Conservation (phyloP, 1,139 yeast genomes). For the Geotrichum histeridarum region DNA sequence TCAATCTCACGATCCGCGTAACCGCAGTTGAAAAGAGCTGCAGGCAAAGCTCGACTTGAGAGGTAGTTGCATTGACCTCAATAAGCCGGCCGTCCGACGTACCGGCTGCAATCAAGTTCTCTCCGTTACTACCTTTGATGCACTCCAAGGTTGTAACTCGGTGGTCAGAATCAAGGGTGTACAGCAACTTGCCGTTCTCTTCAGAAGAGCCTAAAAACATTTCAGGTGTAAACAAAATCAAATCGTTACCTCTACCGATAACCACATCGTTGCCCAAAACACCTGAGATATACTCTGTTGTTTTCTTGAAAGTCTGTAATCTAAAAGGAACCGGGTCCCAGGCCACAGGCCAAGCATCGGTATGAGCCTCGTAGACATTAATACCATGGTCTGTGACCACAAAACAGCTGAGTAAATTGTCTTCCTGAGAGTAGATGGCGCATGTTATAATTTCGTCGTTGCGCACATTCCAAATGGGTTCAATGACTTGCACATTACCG, state of each 20-base stretch:
- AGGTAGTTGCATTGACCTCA: constrained; percentile 17
- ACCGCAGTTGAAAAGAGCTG: constrained; percentile 25
- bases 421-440: constrained; percentile 13
- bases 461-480: constrained; percentile 23
- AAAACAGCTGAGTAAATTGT: constrained; percentile 11
- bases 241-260: constrained; percentile 17
- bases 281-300: constrained; percentile 19
- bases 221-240: constrained; percentile 19
- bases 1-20: constrained; percentile 18
- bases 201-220: constrained; percentile 20
- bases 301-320: constrained; percentile 15
- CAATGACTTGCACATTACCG: constrained; percentile 26
- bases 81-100: constrained; percentile 22
- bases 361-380: constrained; percentile 9
- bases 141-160: constrained; percentile 14
- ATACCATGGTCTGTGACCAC: constrained; percentile 18
- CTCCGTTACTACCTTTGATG: background rate
- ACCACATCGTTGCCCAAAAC: constrained; percentile 21
- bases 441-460: constrained; percentile 15
- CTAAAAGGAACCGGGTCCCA: constrained; percentile 20
- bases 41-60: constrained; percentile 15
- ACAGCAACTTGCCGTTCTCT: constrained; percentile 11
- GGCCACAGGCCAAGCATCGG: constrained; percentile 8
- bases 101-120: constrained; percentile 21
- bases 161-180: constrained; percentile 7